Evolutionary conservation across 2,329 filamentous ascomycete species (phyloP).

Genomic region (Calonectria pseudoturangicola): DNA sequence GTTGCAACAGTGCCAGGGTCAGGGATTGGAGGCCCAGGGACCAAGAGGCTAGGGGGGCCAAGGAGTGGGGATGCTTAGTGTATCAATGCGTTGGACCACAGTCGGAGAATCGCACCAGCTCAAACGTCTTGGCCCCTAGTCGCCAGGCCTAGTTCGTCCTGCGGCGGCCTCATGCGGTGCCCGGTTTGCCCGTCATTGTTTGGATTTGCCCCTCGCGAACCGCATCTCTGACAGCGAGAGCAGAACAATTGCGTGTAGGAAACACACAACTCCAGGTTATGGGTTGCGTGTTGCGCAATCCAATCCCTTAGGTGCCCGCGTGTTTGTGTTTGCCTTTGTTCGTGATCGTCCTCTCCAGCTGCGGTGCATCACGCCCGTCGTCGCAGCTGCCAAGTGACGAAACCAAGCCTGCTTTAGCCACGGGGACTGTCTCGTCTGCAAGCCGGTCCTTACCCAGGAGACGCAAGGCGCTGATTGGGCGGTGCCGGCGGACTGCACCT

Average conservation of each 20-base stretch:
- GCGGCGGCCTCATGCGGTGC: constrained; percentile 29
- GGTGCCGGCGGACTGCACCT: constrained; percentile 17
- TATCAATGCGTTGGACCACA: constrained; percentile 48
- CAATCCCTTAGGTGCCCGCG: background rate
- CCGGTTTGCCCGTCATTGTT: constrained; percentile 28
- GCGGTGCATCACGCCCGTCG: constrained; percentile 22
- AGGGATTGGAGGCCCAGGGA: constrained; percentile 44
- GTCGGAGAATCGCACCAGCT: constrained; percentile 52
- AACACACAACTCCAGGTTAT: background rate
- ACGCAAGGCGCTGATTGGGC: constrained; percentile 29
- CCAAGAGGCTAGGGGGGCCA: constrained; percentile 40
- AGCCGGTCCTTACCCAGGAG: constrained; percentile 15
- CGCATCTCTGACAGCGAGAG: constrained; percentile 17
- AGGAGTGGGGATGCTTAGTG: constrained; percentile 47
- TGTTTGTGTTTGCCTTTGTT: background rate
- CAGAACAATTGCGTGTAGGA: background rate
- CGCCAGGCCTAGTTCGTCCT: constrained; percentile 17
- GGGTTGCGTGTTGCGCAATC: constrained; percentile 2
- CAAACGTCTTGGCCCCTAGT: constrained; percentile 47
- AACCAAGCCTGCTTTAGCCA: constrained; percentile 34
- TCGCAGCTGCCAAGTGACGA: constrained; percentile 33
- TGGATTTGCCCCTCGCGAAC: background rate
- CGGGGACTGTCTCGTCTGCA: constrained; percentile 29
- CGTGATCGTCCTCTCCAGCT: background rate
- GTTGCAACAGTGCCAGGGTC: constrained; percentile 42